Conservation (phyloP, 345 rosid species). For the Anacardium occidentale region DNA sequence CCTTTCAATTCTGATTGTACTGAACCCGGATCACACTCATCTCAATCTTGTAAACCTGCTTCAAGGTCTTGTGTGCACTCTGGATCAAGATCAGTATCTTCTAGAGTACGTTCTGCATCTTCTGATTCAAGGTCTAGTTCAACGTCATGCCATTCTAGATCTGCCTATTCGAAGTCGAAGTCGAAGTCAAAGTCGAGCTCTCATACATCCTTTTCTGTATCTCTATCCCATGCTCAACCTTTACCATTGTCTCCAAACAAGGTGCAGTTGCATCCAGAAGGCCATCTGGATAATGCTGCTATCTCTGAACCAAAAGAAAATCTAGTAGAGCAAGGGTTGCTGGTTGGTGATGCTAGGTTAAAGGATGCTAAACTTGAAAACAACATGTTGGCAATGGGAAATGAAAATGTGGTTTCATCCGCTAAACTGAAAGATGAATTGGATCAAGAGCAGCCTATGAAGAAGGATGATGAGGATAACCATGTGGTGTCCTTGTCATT, state of each 20-base stretch:
- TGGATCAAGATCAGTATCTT: conserved; percentile 32
- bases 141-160: conserved; percentile 22
- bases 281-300: conserved; percentile 21
- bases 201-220: conserved; percentile 25
- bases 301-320: conserved; percentile 24
- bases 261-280: conserved; percentile 21
- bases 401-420: conserved; percentile 15
- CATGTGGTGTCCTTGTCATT: conserved; percentile 16
- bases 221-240: conserved; percentile 25
- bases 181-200: conserved; percentile 29
- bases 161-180: conserved; percentile 20
- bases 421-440: conserved; percentile 18
- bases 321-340: conserved; percentile 20
- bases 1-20: conserved; percentile 20
- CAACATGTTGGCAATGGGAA: not conserved
- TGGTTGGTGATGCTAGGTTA: conserved; percentile 1
- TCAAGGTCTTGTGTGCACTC: conserved; percentile 15
- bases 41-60: conserved; percentile 26
- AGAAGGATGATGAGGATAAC: conserved; percentile 10
- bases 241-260: conserved; percentile 31
- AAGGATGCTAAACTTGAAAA: conserved; percentile 26
- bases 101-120: conserved; percentile 23
- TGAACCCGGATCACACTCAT: conserved; percentile 28
- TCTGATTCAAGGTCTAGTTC: conserved; percentile 29
- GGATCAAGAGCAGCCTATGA: conserved; percentile 22